Evolutionary conservation across 495 filamentous ascomycete genomes (phyloP).

Genomic region (Clohesyomyces aquaticus): DNA sequence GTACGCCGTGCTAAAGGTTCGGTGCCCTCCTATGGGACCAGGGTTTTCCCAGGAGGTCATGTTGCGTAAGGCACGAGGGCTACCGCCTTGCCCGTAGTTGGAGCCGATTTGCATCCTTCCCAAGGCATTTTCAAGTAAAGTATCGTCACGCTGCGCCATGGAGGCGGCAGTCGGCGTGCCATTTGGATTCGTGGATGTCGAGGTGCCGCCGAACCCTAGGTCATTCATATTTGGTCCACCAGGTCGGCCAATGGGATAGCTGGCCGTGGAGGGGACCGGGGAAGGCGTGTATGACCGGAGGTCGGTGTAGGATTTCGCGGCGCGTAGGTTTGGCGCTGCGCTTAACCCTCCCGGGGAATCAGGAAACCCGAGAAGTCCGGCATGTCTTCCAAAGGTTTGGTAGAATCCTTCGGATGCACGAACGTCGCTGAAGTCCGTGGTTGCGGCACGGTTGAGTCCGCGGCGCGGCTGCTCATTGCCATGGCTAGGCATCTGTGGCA

Average conservation of each 20-base stretch:
- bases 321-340: slow-evolving; percentile 76
- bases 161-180: slow-evolving; percentile 76
- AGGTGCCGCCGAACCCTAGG: slow-evolving; percentile 48
- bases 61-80: slow-evolving; percentile 63
- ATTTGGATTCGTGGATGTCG: slow-evolving; percentile 67
- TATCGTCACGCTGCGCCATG: slow-evolving; percentile 65
- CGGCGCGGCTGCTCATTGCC: slow-evolving; percentile 75
- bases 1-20: slow-evolving; percentile 69
- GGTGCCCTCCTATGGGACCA: slow-evolving; percentile 86
- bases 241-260: slow-evolving; percentile 67
- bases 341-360: slow-evolving; percentile 72
- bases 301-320: slow-evolving; percentile 96
- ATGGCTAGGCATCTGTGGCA: slow-evolving; percentile 64
- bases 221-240: slow-evolving; percentile 42
- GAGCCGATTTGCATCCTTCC: slow-evolving; percentile 65
- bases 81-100: slow-evolving; percentile 62
- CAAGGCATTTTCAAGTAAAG: slow-evolving; percentile 68
- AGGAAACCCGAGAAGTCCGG: slow-evolving; percentile 78
- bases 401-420: slow-evolving; percentile 72
- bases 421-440: slow-evolving; percentile 96
- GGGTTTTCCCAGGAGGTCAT: slow-evolving; percentile 72
- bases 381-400: slow-evolving; percentile 74
- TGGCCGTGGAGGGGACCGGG: slow-evolving; percentile 83
- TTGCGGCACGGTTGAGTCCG: slow-evolving; percentile 87
- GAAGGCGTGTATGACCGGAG: slow-evolving; percentile 93